Conservation (phyloP, 441 rosid species). For the Euphorbia celastroides region DNA sequence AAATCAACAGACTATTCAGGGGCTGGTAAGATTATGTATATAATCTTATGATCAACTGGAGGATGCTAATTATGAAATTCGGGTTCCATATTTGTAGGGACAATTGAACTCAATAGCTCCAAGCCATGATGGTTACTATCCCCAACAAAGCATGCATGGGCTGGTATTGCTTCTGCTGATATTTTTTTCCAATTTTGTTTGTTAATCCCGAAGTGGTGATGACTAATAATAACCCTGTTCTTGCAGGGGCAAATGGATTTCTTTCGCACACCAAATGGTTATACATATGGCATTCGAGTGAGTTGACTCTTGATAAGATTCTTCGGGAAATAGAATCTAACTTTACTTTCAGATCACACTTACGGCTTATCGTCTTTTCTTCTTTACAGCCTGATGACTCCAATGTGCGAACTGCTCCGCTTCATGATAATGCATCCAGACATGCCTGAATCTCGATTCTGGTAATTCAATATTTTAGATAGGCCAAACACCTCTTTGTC, state of each 20-base stretch:
- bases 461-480: constrained; percentile 13
- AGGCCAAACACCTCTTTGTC: too few species aligned
- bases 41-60: neutral
- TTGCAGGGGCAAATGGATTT: constrained; percentile 73
- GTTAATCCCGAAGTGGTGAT: neutral
- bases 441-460: constrained; percentile 35
- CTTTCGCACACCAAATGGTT: constrained; percentile 54
- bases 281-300: constrained; percentile 63
- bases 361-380: neutral
- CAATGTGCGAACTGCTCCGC: constrained; percentile 66
- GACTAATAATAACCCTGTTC: constrained; percentile 7
- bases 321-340: neutral
- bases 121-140: constrained; percentile 66
- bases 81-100: constrained; percentile 41
- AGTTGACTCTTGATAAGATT: constrained; percentile 19
- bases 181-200: neutral
- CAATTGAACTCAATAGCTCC: constrained; percentile 77
- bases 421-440: constrained; percentile 71
- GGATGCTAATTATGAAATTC: constrained; percentile 4
- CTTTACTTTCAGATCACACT: neutral
- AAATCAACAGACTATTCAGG: constrained; percentile 73
- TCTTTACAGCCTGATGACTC: constrained; percentile 57
- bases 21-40: constrained; percentile 48
- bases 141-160: constrained; percentile 73
- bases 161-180: constrained; percentile 41